Evolutionary conservation across 2,329 filamentous ascomycete species (phyloP).

Genomic region (Thielaviopsis cerberus): DNA sequence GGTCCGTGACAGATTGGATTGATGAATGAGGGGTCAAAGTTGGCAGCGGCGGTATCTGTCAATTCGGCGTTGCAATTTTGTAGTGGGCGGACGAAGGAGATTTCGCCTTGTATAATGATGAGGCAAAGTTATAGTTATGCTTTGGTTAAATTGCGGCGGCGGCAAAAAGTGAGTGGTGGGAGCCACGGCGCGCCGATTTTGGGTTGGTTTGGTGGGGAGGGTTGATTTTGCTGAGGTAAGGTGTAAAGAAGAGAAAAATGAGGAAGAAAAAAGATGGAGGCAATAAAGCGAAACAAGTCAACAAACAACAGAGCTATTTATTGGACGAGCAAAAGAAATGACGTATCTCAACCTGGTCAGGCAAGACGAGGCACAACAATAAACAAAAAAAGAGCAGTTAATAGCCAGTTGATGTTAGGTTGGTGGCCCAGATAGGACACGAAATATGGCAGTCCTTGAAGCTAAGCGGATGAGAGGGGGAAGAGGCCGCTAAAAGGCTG

Average conservation of each 20-base stretch:
- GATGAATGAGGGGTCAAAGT: too few species aligned
- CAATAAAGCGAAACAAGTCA: background rate
- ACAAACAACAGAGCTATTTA: background rate
- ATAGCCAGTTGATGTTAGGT: too few species aligned
- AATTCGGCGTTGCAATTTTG: background rate
- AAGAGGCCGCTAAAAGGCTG: background rate
- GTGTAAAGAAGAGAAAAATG: background rate
- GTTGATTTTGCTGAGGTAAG: background rate
- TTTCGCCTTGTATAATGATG: background rate
- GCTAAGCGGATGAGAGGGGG: too few species aligned
- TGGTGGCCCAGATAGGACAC: too few species aligned
- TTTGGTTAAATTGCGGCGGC: background rate
- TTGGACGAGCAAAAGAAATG: background rate
- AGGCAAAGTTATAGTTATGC: too few species aligned
- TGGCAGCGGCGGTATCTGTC: too few species aligned
- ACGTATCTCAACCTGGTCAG: background rate
- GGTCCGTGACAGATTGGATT: too few species aligned
- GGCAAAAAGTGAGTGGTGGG: background rate
- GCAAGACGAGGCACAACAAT: background rate
- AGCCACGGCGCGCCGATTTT: background rate
- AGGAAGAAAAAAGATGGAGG: background rate
- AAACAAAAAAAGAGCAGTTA: background rate
- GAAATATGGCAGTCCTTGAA: too few species aligned
- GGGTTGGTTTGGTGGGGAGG: background rate
- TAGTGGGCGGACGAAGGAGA: background rate